Base-by-base conservation (phyloP, 371 early-diverging fungal genomes). In the Mucor circinelloides region DNA sequence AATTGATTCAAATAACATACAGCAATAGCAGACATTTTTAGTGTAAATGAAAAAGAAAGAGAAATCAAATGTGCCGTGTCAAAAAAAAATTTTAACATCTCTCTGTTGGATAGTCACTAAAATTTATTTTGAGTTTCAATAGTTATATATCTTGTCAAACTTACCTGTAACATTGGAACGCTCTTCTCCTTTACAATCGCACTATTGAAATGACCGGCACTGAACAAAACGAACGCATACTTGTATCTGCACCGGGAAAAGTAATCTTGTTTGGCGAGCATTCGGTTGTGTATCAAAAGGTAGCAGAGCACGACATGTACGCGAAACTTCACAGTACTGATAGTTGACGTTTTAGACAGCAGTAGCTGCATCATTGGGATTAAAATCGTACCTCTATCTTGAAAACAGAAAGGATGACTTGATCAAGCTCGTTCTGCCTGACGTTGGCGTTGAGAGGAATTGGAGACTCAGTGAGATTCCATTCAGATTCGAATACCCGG, bases 191-290 rank as follows among this genome's bases (percentile, higher is more conserved):
- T 23, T 32, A 23, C 12, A 58, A 58, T 32, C 36, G 48, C 48
- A 48, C 6, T 54, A 34, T 54, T 3, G 30, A 28, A 25, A 72
- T 72, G 66, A 64, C 68, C n/a, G 38, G 31, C 13, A 30, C 44
- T 28, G 57, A 64, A 27, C 54, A 55, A 36, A 61, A 58, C 38
- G 63, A 72, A 28, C 74, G 70, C 42, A 34, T 77, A 10, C 66
- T 81, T 21, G 78, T 90, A 23, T 93, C 93, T 48, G 93, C 97
- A 8, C 99, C 99, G 0, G 99, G 96, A 60, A 99, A 99, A 77
- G 92, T 94, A 66, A 99, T 99, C 68, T 74, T 98, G 56, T 97
- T 98, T 86, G 99, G 99, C 55, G 99, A 99, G 72, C 99, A 99
- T 68, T 94, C 97, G 1, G 98, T 97, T 13, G 98, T 99, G 23